phyloP scores from a whole-genome alignment of 148 eudicot genomes.

The Fagopyrum tataricum region DNA sequence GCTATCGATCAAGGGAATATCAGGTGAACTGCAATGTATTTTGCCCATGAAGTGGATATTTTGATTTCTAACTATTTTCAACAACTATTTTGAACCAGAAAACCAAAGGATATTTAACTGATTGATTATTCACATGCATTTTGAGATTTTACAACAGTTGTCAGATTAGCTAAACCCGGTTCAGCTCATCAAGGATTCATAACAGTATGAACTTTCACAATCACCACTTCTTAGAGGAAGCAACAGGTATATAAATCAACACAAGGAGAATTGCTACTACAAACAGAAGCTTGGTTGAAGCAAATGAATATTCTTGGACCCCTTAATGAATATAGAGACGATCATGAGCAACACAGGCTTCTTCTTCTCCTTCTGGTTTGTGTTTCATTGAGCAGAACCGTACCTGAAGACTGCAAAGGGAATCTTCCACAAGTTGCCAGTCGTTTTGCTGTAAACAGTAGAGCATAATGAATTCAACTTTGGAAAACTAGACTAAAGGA shows the following conservation, averaged over 20 bases:
- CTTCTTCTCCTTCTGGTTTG: constrained; percentile 20
- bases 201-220: neutral
- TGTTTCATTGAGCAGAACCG: constrained; percentile 24
- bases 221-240: neutral
- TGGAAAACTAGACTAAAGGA: neutral
- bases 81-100: neutral
- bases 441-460: constrained; percentile 28
- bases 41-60: no score
- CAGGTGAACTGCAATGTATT: no score
- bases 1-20: no score
- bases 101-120: neutral
- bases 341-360: constrained; percentile 28
- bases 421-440: constrained; percentile 22
- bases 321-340: neutral
- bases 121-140: neutral
- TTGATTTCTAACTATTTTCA: no score
- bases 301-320: neutral
- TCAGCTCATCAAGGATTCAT: neutral
- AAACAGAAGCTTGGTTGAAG: constrained; percentile 3
- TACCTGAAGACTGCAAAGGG: constrained; percentile 22
- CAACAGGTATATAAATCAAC: neutral
- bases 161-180: neutral
- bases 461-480: neutral
- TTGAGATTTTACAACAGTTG: neutral
- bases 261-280: neutral